A percentile compares a stretch with the other conserved stretches of the same genome.
Conservation (phyloP, 352 stramenopile species). For the Saprolegnia diclina region DNA sequence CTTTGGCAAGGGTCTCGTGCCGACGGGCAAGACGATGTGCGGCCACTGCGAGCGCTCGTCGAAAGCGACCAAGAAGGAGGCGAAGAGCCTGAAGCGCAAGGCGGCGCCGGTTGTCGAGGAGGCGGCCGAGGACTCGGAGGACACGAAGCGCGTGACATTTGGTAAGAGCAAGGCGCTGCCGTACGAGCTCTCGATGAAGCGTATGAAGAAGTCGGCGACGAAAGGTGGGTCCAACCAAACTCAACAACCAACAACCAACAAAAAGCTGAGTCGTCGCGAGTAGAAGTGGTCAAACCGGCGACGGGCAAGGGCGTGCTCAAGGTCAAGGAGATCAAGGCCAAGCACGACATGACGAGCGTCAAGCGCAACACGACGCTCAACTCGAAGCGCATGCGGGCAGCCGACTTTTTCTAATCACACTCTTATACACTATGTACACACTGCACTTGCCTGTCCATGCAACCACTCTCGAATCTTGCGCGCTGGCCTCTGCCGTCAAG, state of each 20-base stretch:
- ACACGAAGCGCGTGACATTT: slow-evolving; percentile 78
- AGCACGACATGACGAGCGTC: slow-evolving; percentile 29
- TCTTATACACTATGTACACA: not conserved
- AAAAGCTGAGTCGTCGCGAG: too few species aligned
- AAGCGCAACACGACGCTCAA: slow-evolving; percentile 36
- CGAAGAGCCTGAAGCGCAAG: slow-evolving; percentile 55
- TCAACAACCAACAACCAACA: not conserved
- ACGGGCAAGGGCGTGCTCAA: slow-evolving; percentile 69
- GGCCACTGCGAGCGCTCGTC: slow-evolving; percentile 64
- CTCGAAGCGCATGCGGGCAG: slow-evolving; percentile 48
- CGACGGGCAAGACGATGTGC: slow-evolving; percentile 54
- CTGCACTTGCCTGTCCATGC: not conserved
- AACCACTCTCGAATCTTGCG: too few species aligned
- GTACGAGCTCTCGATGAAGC: slow-evolving; percentile 77
- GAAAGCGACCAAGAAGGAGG: slow-evolving; percentile 57
- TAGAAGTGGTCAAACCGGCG: slow-evolving; percentile 31
- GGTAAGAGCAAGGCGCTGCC: slow-evolving; percentile 77
- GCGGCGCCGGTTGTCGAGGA: slow-evolving; percentile 33
- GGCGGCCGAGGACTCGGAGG: slow-evolving; percentile 31
- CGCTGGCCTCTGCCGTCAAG: too few species aligned
- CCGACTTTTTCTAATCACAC: slow-evolving; percentile 59
- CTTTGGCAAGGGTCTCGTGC: slow-evolving; percentile 67
- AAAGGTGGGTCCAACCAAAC: slow-evolving; percentile 28
- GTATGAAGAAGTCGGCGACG: slow-evolving; percentile 69
- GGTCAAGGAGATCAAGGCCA: slow-evolving; percentile 37